Conservation (phyloP, 2,329 filamentous ascomycete species). For the Phialophora verrucosa region DNA sequence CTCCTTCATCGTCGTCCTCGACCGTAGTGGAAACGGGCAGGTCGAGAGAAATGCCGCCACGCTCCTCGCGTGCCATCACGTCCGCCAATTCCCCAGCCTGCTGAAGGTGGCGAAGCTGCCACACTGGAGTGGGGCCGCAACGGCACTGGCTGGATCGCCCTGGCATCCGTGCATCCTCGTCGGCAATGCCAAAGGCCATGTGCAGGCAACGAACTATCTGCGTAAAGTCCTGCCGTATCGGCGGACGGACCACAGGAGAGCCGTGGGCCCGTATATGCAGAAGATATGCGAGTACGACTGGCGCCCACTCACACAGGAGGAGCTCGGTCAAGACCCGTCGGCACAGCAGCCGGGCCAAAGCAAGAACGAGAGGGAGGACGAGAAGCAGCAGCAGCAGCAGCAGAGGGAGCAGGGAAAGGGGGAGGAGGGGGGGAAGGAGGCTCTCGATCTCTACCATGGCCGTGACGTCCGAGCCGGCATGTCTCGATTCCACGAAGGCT, state of each 20-base stretch:
- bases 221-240: slow-evolving; percentile 51
- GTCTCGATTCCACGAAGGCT: slow-evolving; percentile 54
- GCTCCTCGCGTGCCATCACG: slow-evolving; percentile 34
- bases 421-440: not conserved
- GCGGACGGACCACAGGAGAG: slow-evolving; percentile 11
- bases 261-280: slow-evolving; percentile 57
- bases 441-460: slow-evolving; percentile 34
- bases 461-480: slow-evolving; percentile 41
- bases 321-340: not conserved
- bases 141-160: slow-evolving; percentile 44
- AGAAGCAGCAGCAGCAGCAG: not conserved
- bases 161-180: slow-evolving; percentile 61
- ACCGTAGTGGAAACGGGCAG: slow-evolving; percentile 29
- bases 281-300: slow-evolving; percentile 66
- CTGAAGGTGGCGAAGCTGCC: slow-evolving; percentile 56
- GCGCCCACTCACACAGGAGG: slow-evolving; percentile 41
- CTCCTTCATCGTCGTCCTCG: slow-evolving; percentile 50
- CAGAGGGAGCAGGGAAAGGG: too few species aligned
- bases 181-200: slow-evolving; percentile 59
- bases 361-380: not conserved
- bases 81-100: slow-evolving; percentile 42
- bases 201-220: slow-evolving; percentile 59
- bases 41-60: slow-evolving; percentile 25
- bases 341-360: not conserved
- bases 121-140: slow-evolving; percentile 44